Percentiles rank a stretch among this genome's conserved stretches.
Evolutionary conservation across 2,329 filamentous ascomycete genomes (phyloP).

Genomic region (Purpureocillium takamizusanense): DNA sequence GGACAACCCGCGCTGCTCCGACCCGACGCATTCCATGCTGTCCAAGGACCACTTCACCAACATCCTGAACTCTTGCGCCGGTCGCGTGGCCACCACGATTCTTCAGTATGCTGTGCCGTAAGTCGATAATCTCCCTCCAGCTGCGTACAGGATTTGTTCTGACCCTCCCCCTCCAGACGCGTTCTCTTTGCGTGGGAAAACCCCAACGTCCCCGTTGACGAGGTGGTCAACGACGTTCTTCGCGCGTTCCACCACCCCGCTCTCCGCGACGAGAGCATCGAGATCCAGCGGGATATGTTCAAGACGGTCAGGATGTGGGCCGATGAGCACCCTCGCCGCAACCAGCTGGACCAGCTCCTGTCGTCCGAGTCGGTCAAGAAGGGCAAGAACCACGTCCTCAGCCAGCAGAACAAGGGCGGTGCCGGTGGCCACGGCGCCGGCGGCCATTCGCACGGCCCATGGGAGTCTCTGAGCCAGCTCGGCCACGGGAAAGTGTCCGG

Average conservation of each 20-base stretch:
- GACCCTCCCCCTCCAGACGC: slow-evolving; percentile 35
- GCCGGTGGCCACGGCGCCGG: slow-evolving; percentile 18
- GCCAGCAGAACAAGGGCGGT: slow-evolving; percentile 19
- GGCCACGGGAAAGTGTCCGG: slow-evolving; percentile 51
- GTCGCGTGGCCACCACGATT: slow-evolving; percentile 63
- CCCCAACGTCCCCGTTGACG: slow-evolving; percentile 68
- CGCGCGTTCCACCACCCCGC: slow-evolving; percentile 87
- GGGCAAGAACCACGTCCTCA: slow-evolving; percentile 68
- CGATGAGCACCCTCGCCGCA: slow-evolving; percentile 56
- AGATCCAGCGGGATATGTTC: slow-evolving; percentile 86
- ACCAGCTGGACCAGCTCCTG: slow-evolving; percentile 65
- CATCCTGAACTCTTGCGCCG: slow-evolving; percentile 67
- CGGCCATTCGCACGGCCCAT: slow-evolving; percentile 32
- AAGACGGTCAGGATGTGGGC: slow-evolving; percentile 76
- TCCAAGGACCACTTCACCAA: slow-evolving; percentile 83
- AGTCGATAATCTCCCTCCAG: slow-evolving; percentile 19
- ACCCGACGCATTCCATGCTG: slow-evolving; percentile 75
- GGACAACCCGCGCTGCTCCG: slow-evolving; percentile 64
- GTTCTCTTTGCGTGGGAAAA: slow-evolving; percentile 92
- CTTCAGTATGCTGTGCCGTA: slow-evolving; percentile 79
- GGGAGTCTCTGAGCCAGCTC: slow-evolving; percentile 29
- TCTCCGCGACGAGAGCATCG: slow-evolving; percentile 62
- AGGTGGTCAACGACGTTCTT: slow-evolving; percentile 74
- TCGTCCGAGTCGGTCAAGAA: slow-evolving; percentile 73
- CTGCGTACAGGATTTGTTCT: neutral